phyloP scores from a whole-genome alignment of 768 basidiomycete genomes.

The Pleurotus citrinopileatus region DNA sequence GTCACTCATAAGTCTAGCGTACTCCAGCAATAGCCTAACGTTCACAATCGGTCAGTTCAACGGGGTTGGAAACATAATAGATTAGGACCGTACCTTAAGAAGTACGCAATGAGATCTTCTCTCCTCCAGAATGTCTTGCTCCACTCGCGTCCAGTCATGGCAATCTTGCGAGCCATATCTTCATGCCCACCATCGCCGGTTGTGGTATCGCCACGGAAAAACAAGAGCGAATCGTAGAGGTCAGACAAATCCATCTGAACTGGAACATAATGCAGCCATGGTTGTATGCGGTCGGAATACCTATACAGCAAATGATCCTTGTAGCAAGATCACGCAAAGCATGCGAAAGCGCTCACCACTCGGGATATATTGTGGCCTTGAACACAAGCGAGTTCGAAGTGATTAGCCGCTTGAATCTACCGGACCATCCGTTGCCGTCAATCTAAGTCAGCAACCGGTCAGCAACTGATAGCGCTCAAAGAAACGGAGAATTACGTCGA shows the following conservation, averaged over 20 bases:
- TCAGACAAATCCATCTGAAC: conserved; percentile 64
- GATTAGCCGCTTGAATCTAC: conserved; percentile 65
- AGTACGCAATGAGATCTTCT: conserved; percentile 45
- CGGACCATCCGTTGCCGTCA: conserved; percentile 68
- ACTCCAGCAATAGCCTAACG: conserved; percentile 40
- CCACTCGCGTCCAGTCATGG: conserved; percentile 43
- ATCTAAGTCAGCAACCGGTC: conserved; percentile 30
- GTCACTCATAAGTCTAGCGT: conserved; percentile 37
- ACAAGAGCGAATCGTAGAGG: conserved; percentile 66
- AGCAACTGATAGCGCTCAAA: neutral
- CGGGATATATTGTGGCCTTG: conserved; percentile 71
- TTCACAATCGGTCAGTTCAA: neutral
- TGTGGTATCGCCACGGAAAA: conserved; percentile 61
- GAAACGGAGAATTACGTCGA: conserved; percentile 41
- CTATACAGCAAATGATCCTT: conserved; percentile 23
- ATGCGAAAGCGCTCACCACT: conserved; percentile 46
- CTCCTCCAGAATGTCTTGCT: conserved; percentile 41
- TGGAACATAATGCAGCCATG: conserved; percentile 78
- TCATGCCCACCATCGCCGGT: conserved; percentile 61
- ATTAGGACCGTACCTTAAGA: conserved; percentile 32
- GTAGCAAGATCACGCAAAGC: neutral
- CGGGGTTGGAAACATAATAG: neutral
- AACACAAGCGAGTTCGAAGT: conserved; percentile 62
- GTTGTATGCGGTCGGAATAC: conserved; percentile 54
- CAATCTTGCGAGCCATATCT: conserved; percentile 51